Evolutionary conservation across 2,329 filamentous ascomycete genomes (phyloP), one percentile per base, ranked within the genome.

Genomic region (Chrysosporium queenslandicum): DNA sequence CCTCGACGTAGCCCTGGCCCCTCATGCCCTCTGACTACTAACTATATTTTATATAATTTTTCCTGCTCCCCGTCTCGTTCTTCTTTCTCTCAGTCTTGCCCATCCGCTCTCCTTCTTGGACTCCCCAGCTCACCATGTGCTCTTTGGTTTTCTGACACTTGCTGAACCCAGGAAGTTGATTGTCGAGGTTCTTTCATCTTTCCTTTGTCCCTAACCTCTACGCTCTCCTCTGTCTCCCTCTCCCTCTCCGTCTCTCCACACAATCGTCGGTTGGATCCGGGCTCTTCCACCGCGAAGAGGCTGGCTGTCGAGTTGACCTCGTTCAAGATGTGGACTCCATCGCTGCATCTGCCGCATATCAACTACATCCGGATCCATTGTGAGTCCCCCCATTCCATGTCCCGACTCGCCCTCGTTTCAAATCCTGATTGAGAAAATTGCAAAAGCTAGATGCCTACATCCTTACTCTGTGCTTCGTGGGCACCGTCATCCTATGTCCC

Each of bases 401-500:
- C 5, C 18, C 5, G 30, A 1, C 29, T 37, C 25, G n/a, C 12
- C 37, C 9, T 27, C n/a, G 40, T 11, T 34, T 7, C 12, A 30
- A 21, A 41, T 39, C 32, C 39, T 43, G 32, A 46, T n/a, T 50
- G 49, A 9, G 14, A 9, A 20, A 46, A 41, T 32, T 7, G 16
- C 47, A 72, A 69, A 73, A 62, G 62, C 65, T 34, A 73, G 71
- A 73, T 63, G 63, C 64, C 40, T 73, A 70, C 56, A 71, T 73
- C 36, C 55, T 72, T 23, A 55, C 57, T 18, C 63, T 69, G 25
- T 61, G 65, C 18, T 58, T 73, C 30, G 43, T 71, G 14, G 64
- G 62, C 16, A 53, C 72, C 42, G 55, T 67, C 25, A 58, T 73
- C 40, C 55, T 74, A 18, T 67, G 64, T 40, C 68, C 68, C 1